Evolutionary conservation across 305 asterid species (phyloP), one percentile per base, ranked within the genome.

Genomic region (Plantago lanceolata): DNA sequence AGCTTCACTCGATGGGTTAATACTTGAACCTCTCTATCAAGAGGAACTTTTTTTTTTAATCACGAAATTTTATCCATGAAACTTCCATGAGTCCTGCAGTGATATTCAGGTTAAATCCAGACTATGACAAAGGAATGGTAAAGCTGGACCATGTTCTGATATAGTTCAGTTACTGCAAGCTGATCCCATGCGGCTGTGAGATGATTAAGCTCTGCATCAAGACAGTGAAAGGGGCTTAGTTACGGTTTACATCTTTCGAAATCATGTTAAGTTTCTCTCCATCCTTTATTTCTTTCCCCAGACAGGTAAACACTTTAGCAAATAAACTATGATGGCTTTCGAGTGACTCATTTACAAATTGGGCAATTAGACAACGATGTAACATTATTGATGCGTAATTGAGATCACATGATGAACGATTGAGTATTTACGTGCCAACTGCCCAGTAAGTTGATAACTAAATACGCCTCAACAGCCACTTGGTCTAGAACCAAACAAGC

Each of bases 141-240:
- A 29, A 56, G 4, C 61, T 28, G 45, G 45, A 56, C 24, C 45
- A 56, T 56, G 33, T n/a, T 28, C 21, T 56, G 7, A 56, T 56
- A 29, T 12, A 56, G 37, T 28, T 56, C 45, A 26, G 61, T 29
- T 29, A 29, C 15, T 19, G 12, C 45, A 8, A 15, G 61, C 12
- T 35, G 45, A 56, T 56, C 47, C 12, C 45, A 31, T 29, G 19
- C 45, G 9, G 61, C 16, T 29, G 45, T 40, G 37, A 15, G 16
- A 40, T 40, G 3, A 40, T 11, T 40, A 40, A 12, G n/a, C 2
- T 3, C 47, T 40, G 47, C 47, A 40, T 40, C 47, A 40, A 40
- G 47, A 40, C 47, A 40, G 3, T 40, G 47, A 40, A 33, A 11
- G 47, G 47, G 12, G 47, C 14, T n/a, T n/a, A n/a, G n/a, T n/a